Evolutionary conservation across 106 monocot genomes (phyloP).

Genomic region (Dendrobium officinale): DNA sequence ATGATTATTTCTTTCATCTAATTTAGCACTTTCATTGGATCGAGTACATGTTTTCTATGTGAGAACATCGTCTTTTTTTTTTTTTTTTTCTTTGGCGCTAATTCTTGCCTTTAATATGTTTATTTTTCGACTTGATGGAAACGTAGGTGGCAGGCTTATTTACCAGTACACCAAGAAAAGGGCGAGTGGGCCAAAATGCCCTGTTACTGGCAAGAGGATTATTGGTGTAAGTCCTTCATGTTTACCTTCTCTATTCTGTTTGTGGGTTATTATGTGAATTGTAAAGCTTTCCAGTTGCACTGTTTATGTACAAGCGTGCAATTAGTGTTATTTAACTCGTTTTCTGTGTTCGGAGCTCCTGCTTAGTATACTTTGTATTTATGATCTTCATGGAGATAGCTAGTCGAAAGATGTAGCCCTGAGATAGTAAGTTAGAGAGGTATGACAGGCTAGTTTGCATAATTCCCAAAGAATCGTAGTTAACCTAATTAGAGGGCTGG

Average conservation of each 20-base stretch:
- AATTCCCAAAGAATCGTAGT: too few relatives aligned
- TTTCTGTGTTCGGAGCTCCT: neutral
- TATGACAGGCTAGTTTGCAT: too few relatives aligned
- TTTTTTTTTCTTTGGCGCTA: neutral
- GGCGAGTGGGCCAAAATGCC: conserved; percentile 88
- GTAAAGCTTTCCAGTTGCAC: neutral
- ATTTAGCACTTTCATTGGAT: neutral
- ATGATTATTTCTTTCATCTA: neutral
- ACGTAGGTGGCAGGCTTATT: conserved; percentile 66
- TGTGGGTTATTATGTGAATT: neutral
- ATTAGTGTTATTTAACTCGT: neutral
- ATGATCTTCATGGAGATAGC: too few relatives aligned
- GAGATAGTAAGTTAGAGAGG: too few relatives aligned
- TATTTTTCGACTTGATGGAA: conserved; percentile 11
- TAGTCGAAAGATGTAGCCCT: too few relatives aligned
- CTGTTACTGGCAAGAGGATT: conserved; percentile 88
- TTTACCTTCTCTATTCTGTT: conserved; percentile 28
- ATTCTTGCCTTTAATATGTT: neutral
- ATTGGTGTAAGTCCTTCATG: conserved; percentile 53
- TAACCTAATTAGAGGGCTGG: too few relatives aligned
- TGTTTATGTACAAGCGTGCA: neutral
- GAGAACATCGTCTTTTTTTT: neutral
- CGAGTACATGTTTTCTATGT: neutral
- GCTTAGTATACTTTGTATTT: too few relatives aligned
- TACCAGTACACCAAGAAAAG: conserved; percentile 89